phyloP scores from a whole-genome alignment of 192 early-diverging fungal genomes.

The Radiomyces spectabilis region DNA sequence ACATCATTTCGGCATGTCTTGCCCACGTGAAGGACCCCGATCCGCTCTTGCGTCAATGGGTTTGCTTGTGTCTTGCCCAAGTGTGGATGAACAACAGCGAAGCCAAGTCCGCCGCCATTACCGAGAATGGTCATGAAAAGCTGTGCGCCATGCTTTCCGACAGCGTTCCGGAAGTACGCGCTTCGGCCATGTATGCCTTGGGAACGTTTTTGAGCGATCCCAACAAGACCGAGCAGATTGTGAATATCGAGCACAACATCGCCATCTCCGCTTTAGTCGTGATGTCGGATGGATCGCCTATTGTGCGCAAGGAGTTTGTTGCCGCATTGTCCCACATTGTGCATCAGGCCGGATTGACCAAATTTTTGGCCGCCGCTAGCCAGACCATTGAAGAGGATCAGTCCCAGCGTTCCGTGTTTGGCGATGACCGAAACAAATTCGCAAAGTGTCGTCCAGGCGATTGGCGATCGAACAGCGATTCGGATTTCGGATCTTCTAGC shows the following conservation, averaged over 20 bases:
- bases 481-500: slow-evolving; percentile 21
- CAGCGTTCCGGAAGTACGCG: slow-evolving; percentile 73
- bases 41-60: slow-evolving; percentile 82
- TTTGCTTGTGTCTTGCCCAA: slow-evolving; percentile 78
- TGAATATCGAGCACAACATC: slow-evolving; percentile 68
- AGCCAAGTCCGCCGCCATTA: slow-evolving; percentile 54
- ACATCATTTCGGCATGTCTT: slow-evolving; percentile 57
- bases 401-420: slow-evolving; percentile 11
- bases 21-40: slow-evolving; percentile 65
- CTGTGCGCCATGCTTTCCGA: slow-evolving; percentile 54
- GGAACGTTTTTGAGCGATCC: slow-evolving; percentile 70
- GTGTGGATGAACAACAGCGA: slow-evolving; percentile 76
- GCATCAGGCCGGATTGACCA: slow-evolving; percentile 47
- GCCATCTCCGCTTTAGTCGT: slow-evolving; percentile 57
- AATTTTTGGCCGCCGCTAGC: slow-evolving; percentile 59
- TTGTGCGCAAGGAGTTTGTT: slow-evolving; percentile 87
- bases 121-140: slow-evolving; percentile 55
- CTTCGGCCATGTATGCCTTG: slow-evolving; percentile 74
- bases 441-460: slow-evolving; percentile 1
- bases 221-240: slow-evolving; percentile 58
- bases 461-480: slow-evolving; percentile 14
- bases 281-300: slow-evolving; percentile 76
- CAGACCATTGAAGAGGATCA: slow-evolving; percentile 37
- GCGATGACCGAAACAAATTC: slow-evolving; percentile 16
- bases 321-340: slow-evolving; percentile 68